phyloP scores from a whole-genome alignment of 768 basidiomycete species.

The Rhodotorula sphaerocarpa region DNA sequence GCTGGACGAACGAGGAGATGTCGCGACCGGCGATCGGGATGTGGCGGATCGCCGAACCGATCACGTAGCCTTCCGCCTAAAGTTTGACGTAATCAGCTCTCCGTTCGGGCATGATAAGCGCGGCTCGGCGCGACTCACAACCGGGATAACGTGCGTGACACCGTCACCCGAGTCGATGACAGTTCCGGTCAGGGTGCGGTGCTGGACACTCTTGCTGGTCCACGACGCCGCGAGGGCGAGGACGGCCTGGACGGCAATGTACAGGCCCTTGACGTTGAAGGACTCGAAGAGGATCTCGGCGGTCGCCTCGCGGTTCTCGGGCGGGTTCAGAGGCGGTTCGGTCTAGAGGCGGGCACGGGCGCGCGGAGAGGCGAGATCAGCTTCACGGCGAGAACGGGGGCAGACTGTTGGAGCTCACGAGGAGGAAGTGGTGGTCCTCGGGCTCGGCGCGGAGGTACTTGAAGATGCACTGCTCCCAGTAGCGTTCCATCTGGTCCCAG shows the following conservation, averaged over 20 bases:
- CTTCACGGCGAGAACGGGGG: not conserved
- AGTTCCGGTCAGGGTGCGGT: slow-evolving; percentile 54
- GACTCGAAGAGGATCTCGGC: slow-evolving; percentile 99
- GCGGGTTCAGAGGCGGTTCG: slow-evolving; percentile 96
- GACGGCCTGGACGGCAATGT: slow-evolving; percentile 97
- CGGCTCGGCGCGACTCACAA: slow-evolving; percentile 38
- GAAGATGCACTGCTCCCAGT: slow-evolving; percentile 99
- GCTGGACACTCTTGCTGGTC: slow-evolving; percentile 63
- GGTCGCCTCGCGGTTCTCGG: slow-evolving; percentile 97
- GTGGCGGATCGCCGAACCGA: slow-evolving; percentile 96
- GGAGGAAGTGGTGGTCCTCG: slow-evolving; percentile 94
- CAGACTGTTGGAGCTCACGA: slow-evolving; percentile 57
- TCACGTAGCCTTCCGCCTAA: slow-evolving; percentile 90
- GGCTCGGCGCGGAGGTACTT: slow-evolving; percentile 97
- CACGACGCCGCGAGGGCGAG: slow-evolving; percentile 96
- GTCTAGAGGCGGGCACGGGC: slow-evolving; percentile 52
- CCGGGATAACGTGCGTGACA: slow-evolving; percentile 89
- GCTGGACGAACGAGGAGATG: slow-evolving; percentile 91
- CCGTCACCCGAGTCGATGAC: slow-evolving; percentile 99
- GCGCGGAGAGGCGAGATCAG: too few species aligned
- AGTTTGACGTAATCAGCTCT: too few species aligned
- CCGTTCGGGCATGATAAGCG: too few species aligned
- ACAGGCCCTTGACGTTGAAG: slow-evolving; percentile 96
- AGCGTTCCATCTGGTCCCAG: slow-evolving; percentile 97
- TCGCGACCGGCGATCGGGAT: slow-evolving; percentile 98